Percentiles rank a stretch among this genome's conserved stretches.
Conservation (phyloP, 2,329 filamentous ascomycete species). For the Colletotrichum sp. region DNA sequence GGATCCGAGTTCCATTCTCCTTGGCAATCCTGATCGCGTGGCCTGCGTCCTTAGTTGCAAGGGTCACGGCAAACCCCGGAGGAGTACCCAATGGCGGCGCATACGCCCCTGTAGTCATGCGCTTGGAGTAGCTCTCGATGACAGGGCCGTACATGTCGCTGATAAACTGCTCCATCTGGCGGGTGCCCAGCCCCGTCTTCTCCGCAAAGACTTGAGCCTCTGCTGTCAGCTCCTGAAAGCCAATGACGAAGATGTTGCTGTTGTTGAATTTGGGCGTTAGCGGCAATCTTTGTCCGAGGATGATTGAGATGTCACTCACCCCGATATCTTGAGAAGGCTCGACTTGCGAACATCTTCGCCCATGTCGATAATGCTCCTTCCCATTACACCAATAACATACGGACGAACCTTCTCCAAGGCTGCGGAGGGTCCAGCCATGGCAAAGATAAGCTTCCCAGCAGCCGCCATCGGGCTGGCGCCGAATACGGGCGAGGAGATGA, state of each 20-base stretch:
- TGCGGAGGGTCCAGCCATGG: constrained; percentile 38
- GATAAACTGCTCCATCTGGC: constrained; percentile 29
- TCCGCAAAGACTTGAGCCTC: constrained; percentile 35
- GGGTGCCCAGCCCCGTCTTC: constrained; percentile 28
- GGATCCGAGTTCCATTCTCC: neutral
- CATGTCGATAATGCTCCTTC: constrained; percentile 39
- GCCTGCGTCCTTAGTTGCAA: constrained; percentile 10
- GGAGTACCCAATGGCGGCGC: constrained; percentile 23
- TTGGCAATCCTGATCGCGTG: constrained; percentile 11
- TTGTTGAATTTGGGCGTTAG: neutral
- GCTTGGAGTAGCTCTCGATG: constrained; percentile 29
- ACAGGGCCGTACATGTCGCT: constrained; percentile 32
- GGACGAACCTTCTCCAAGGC: constrained; percentile 38
- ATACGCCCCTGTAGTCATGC: constrained; percentile 31
- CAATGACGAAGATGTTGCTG: constrained; percentile 38
- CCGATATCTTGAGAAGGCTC: constrained; percentile 46
- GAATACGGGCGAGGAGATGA: constrained; percentile 44
- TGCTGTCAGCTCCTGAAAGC: constrained; percentile 28
- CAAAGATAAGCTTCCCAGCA: constrained; percentile 47
- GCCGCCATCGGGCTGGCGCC: constrained; percentile 45
- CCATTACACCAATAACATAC: constrained; percentile 45
- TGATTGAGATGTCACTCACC: constrained; percentile 24
- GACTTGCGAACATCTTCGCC: constrained; percentile 44
- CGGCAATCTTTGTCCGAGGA: neutral
- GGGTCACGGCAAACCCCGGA: constrained; percentile 10